phyloP scores from a whole-genome alignment of 371 early-diverging fungal genomes.

The Nosema muscidifuracis region DNA sequence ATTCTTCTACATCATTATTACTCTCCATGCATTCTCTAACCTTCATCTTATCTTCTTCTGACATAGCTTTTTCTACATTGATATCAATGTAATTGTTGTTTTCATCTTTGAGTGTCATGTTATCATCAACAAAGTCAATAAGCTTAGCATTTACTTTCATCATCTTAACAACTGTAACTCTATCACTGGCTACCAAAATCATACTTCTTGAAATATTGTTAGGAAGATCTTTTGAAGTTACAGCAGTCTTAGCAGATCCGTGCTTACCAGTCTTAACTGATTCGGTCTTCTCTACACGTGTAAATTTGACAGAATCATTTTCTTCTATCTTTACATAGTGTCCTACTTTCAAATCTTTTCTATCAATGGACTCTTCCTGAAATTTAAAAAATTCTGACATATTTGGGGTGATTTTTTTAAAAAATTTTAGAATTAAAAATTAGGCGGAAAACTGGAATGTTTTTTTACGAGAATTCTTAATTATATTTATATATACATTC shows the following conservation, averaged over 20 bases:
- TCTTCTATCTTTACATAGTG: slow-evolving; percentile 29
- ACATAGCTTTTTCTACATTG: not conserved
- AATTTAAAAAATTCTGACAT: slow-evolving; percentile 11
- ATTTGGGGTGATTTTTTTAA: not conserved
- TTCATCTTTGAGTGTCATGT: not conserved
- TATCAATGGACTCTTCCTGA: not conserved
- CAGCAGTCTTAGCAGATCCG: slow-evolving; percentile 58
- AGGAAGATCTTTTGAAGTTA: slow-evolving; percentile 17
- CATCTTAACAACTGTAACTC: not conserved
- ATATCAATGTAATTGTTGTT: not conserved
- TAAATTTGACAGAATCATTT: slow-evolving; percentile 6
- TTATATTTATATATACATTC: no score
- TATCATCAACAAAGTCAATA: not conserved
- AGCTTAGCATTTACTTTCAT: not conserved
- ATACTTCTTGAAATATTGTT: not conserved
- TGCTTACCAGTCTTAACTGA: slow-evolving; percentile 62
- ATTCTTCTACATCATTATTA: not conserved
- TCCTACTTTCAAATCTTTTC: slow-evolving; percentile 37
- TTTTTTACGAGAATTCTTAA: no score
- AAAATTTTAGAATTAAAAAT: no score
- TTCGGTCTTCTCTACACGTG: slow-evolving; percentile 42
- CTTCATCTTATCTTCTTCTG: not conserved
- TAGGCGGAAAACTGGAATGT: no score
- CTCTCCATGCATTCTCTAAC: not conserved
- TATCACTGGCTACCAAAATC: not conserved